Percentiles rank a stretch among this genome's conserved stretches.
Evolutionary conservation across 352 stramenopile genomes (phyloP).

Genomic region (Pythium aquatile): DNA sequence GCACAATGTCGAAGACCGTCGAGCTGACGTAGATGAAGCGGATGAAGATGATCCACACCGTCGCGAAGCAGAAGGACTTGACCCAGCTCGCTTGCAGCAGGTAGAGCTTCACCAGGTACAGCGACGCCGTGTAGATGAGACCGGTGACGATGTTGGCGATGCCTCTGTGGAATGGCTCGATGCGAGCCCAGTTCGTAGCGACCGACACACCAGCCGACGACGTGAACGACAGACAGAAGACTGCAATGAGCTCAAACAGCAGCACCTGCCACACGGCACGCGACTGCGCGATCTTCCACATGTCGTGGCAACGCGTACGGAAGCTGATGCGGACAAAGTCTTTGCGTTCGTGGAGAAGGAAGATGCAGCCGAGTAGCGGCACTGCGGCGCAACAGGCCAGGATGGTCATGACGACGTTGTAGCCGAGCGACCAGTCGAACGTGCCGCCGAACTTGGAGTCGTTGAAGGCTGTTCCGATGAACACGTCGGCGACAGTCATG

Average conservation of each 20-base stretch:
- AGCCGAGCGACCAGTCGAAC: constrained; percentile 46
- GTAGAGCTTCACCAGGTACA: constrained; percentile 57
- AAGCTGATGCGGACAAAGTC: constrained; percentile 25
- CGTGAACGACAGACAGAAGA: constrained; percentile 53
- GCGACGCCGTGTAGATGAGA: constrained; percentile 51
- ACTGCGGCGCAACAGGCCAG: constrained; percentile 37
- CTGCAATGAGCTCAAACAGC: constrained; percentile 58
- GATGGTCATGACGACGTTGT: constrained; percentile 40
- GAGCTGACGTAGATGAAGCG: constrained; percentile 45
- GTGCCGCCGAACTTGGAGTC: constrained; percentile 37
- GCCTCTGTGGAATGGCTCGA: constrained; percentile 49
- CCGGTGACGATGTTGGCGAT: constrained; percentile 49
- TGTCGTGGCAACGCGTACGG: constrained; percentile 35
- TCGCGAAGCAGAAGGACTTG: constrained; percentile 46
- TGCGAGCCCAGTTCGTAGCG: constrained; percentile 54
- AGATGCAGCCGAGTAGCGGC: constrained; percentile 45
- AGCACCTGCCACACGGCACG: constrained; percentile 77
- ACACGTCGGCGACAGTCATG: constrained; percentile 46
- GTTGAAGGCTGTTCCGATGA: constrained; percentile 52
- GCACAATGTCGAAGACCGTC: constrained; percentile 50
- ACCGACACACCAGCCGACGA: constrained; percentile 49
- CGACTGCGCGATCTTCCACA: constrained; percentile 65
- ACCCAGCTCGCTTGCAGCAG: constrained; percentile 56
- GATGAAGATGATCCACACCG: constrained; percentile 53
- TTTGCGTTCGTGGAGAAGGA: constrained; percentile 55